These are phyloP conservation scores for Camelina laxa DNA, from an alignment of 345 rosid species.

Conservation along the genomic window DNA sequence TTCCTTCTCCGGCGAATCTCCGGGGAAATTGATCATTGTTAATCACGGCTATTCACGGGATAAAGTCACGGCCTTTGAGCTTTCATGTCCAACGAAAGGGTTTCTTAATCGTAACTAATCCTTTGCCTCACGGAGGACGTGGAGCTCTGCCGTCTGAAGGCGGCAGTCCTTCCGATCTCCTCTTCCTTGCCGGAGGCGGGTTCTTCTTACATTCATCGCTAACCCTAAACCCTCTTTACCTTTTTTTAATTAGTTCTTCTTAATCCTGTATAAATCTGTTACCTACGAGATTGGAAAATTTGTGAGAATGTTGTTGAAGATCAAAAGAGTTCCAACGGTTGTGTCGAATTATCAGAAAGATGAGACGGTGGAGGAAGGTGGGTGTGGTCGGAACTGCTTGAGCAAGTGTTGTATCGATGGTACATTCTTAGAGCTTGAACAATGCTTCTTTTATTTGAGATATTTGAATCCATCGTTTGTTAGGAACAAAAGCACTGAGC, in stretches of 20 bases:
- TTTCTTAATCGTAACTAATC: conserved; percentile 61
- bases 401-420: conserved; percentile 76
- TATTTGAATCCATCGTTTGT: neutral
- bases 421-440: conserved; percentile 14
- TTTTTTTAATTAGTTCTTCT: neutral
- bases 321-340: conserved; percentile 88
- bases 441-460: neutral
- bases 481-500: neutral
- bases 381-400: conserved; percentile 88
- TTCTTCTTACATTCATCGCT: conserved; percentile 1
- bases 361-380: conserved; percentile 62
- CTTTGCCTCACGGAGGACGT: conserved; percentile 99
- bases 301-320: conserved; percentile 59
- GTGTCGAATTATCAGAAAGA: conserved; percentile 86
- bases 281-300: neutral
- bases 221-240: neutral
- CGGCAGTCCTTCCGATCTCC: conserved; percentile 99
- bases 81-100: conserved; percentile 28
- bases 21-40: neutral
- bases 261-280: neutral
- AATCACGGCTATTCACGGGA: conserved; percentile 39
- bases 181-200: conserved; percentile 99
- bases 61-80: conserved; percentile 14
- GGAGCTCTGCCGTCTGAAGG: conserved; percentile 99
- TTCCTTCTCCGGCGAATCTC: neutral